These are phyloP conservation scores for Psilocybe sp. DNA, from an alignment of 768 basidiomycete genomes.

Conservation along the genomic window DNA sequence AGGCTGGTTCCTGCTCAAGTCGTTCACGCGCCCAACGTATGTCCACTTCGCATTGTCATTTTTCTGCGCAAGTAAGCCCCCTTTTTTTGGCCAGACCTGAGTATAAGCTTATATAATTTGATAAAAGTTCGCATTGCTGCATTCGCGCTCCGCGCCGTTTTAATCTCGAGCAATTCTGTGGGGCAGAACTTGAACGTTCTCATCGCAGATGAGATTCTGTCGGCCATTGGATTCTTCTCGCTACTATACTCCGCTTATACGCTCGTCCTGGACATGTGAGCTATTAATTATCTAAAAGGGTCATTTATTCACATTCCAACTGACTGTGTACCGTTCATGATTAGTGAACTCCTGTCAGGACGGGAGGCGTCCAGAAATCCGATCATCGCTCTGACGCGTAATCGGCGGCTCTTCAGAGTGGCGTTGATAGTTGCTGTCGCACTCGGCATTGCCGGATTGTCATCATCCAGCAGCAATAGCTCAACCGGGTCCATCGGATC, in stretches of 20 bases:
- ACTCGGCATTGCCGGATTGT: conserved; percentile 26
- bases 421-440: conserved; percentile 25
- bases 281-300: neutral
- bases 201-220: conserved; percentile 37
- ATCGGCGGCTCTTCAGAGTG: conserved; percentile 29
- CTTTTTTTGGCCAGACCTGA: neutral
- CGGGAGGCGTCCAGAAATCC: conserved; percentile 6
- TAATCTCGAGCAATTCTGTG: conserved; percentile 27
- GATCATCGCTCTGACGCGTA: conserved; percentile 22
- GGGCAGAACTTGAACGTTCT: conserved; percentile 29
- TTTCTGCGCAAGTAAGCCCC: conserved; percentile 36
- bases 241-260: conserved; percentile 27
- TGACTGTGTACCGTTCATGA: neutral
- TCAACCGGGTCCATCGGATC: conserved; percentile 5
- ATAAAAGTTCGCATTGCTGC: conserved; percentile 36
- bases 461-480: neutral
- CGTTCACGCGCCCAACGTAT: conserved; percentile 28
- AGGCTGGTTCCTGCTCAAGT: conserved; percentile 26
- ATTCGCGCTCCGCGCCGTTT: conserved; percentile 36
- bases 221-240: no score
- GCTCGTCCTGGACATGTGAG: conserved; percentile 39
- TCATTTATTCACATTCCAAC: neutral
- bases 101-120: neutral
- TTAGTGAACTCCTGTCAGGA: conserved; percentile 19
- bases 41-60: conserved; percentile 31